Evolutionary conservation across 2,329 filamentous ascomycete species (phyloP).

Genomic region (Xenoacremonium recifei): DNA sequence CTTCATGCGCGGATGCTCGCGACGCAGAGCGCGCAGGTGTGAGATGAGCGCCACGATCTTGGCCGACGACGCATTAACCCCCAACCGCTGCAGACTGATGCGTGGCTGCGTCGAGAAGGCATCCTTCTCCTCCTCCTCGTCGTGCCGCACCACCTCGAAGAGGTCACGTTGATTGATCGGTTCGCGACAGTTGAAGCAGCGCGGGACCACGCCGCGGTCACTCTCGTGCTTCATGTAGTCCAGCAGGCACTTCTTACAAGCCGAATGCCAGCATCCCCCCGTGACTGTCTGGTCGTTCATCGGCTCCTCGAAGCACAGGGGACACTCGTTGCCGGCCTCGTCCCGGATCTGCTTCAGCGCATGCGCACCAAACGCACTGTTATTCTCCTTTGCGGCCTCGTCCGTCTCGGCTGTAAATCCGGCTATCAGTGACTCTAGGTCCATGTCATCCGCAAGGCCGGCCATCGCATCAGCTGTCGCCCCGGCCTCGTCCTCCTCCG

Average conservation of each 20-base stretch:
- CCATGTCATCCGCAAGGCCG: conserved; percentile 92
- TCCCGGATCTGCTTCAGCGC: conserved; percentile 89
- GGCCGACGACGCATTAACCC: conserved; percentile 71
- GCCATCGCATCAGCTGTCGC: conserved; percentile 72
- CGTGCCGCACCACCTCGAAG: conserved; percentile 87
- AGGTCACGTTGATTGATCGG: conserved; percentile 79
- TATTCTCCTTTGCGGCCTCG: conserved; percentile 59
- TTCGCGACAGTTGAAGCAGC: conserved; percentile 89
- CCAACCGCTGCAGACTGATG: conserved; percentile 60
- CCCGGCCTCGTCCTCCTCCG: conserved; percentile 83
- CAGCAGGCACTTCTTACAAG: conserved; percentile 90
- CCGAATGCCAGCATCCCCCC: conserved; percentile 88
- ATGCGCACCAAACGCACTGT: conserved; percentile 71
- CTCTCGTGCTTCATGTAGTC: conserved; percentile 87
- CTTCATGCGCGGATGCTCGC: conserved; percentile 68
- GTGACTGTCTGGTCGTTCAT: conserved; percentile 95
- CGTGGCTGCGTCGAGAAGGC: conserved; percentile 43
- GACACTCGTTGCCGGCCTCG: conserved; percentile 85
- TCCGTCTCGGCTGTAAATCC: conserved; percentile 73
- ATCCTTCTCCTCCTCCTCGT: conserved; percentile 55
- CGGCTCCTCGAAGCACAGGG: conserved; percentile 91
- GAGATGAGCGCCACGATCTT: conserved; percentile 81
- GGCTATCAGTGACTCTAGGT: conserved; percentile 80
- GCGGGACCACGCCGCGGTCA: conserved; percentile 70
- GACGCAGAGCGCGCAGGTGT: conserved; percentile 69